Conservation (phyloP, 768 basidiomycete genomes). For the Favolaschia claudopus region DNA sequence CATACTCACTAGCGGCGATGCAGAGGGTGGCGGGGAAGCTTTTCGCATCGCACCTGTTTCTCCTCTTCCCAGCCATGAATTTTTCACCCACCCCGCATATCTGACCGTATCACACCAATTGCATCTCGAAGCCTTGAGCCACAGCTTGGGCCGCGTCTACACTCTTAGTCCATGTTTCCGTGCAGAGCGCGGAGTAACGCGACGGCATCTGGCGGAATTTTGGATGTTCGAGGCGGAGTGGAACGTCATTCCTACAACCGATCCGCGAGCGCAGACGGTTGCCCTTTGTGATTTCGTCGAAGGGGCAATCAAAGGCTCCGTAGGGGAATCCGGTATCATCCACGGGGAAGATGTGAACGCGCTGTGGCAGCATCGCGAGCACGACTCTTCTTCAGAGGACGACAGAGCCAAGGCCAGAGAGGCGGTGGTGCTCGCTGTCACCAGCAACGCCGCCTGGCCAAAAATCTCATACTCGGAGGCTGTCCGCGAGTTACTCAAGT, state of each 20-base stretch:
- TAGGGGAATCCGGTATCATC: conserved; percentile 27
- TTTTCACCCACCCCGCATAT: conserved; percentile 80
- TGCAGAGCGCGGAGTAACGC: conserved; percentile 88
- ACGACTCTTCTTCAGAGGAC: conserved; percentile 18
- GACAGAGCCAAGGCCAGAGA: conserved; percentile 35
- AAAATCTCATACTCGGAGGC: conserved; percentile 85
- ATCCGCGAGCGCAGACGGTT: conserved; percentile 15
- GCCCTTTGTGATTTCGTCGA: conserved; percentile 55
- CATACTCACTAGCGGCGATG: conserved; percentile 89
- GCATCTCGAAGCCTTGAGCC: conserved; percentile 89
- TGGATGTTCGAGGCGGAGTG: conserved; percentile 99
- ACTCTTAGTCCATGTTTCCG: conserved; percentile 95
- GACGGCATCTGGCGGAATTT: conserved; percentile 95
- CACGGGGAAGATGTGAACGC: conserved; percentile 36
- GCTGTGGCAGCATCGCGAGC: conserved; percentile 51
- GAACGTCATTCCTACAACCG: conserved; percentile 28
- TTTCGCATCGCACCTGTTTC: conserved; percentile 68
- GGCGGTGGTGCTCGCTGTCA: conserved; percentile 46
- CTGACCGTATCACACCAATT: conserved; percentile 96
- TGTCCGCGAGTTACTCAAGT: conserved; percentile 58
- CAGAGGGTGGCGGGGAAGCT: conserved; percentile 95
- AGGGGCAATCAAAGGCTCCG: conserved; percentile 49
- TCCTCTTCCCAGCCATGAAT: conserved; percentile 49
- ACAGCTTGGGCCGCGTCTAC: conserved; percentile 83
- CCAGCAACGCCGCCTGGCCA: conserved; percentile 57